Evolutionary conservation across 192 early-diverging fungal species (phyloP), one percentile per base, ranked within the genome.

Genomic region (Coemansia erecta): DNA sequence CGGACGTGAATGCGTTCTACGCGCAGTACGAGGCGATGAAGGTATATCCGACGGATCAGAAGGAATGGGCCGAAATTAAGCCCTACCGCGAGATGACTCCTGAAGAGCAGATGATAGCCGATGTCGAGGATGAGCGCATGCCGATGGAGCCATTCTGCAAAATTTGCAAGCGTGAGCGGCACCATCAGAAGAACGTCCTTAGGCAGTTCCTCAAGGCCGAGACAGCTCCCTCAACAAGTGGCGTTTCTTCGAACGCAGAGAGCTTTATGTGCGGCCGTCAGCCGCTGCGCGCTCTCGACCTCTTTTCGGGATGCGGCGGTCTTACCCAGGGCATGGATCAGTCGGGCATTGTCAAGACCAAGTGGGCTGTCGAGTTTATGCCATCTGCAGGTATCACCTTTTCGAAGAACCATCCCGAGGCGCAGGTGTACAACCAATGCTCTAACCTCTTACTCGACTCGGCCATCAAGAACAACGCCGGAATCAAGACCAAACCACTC

Each of bases 271-370:
- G 68, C n/a, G 73, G 73, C 8, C 35, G 42, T 35, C 60, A 64
- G 35, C 64, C 59, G 12, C 72, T 89, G 24, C 62, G 66, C 6
- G 85, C 85, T 2, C 60, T 89, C 28, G 88, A 89, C 60, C 69
- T 89, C 44, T 89, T 89, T 56, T 82, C 85, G 5, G 88, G 88
- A 8, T 88, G 87, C 60, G 88, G 88, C 13, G 88, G 88, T 6
- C 58, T 89, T 28, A 87, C 86, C 3, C 70, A 70, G 23, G 87
- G 87, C 28, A 72, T 89, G 77, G 83, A 86, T 18, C 56, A 72
- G 39, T 76, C 77, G 0, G 84, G 82, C 0, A 59, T 83, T 6
- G 71, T 87, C 35, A 81, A 87, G 50, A 89, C 86, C 13, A 61
- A 62, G 39, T 86, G 83, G 63, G 83, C 88, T 0, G 78, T 89